A percentile compares a stretch with the other conserved stretches of the same genome.
phyloP scores from a whole-genome alignment of 2,329 filamentous ascomycete species.

The Elsinoe batatas region DNA sequence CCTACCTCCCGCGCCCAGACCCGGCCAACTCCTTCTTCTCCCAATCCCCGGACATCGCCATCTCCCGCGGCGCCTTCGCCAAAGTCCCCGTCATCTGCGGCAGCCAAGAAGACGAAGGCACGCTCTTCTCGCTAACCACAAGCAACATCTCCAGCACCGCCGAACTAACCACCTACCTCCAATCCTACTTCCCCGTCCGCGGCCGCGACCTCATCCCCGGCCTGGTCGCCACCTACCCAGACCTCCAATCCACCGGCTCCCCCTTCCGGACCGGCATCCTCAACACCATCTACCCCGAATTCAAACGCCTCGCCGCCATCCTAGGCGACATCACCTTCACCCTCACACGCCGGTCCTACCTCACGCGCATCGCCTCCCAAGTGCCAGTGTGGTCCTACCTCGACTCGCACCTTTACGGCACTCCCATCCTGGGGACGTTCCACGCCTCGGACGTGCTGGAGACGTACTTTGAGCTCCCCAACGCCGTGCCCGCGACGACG shows the following conservation, averaged over 20 bases:
- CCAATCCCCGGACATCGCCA: conserved; percentile 52
- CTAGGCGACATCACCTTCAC: conserved; percentile 69
- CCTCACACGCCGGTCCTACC: conserved; percentile 55
- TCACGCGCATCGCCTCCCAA: conserved; percentile 37
- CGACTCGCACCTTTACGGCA: conserved; percentile 59
- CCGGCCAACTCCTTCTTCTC: conserved; percentile 46
- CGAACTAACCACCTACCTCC: conserved; percentile 53
- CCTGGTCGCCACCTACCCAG: conserved; percentile 54
- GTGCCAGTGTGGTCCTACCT: conserved; percentile 69
- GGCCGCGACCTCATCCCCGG: conserved; percentile 36
- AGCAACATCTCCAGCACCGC: conserved; percentile 54
- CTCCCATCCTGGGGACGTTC: conserved; percentile 64
- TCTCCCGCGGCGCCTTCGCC: conserved; percentile 44
- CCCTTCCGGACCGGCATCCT: conserved; percentile 59
- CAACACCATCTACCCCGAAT: conserved; percentile 68
- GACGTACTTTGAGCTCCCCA: conserved; percentile 54
- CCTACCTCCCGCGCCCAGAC: conserved; percentile 66
- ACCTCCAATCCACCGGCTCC: conserved; percentile 49
- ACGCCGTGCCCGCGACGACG: conserved; percentile 25
- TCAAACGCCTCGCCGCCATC: conserved; percentile 66
- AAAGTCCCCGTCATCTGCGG: conserved; percentile 57
- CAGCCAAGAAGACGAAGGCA: conserved; percentile 72
- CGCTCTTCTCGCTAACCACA: conserved; percentile 62
- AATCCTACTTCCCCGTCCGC: conserved; percentile 51
- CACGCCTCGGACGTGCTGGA: conserved; percentile 62